These are phyloP conservation scores for Crithidia bombi DNA, from an alignment of 208 protist species.

Conservation along the genomic window DNA sequence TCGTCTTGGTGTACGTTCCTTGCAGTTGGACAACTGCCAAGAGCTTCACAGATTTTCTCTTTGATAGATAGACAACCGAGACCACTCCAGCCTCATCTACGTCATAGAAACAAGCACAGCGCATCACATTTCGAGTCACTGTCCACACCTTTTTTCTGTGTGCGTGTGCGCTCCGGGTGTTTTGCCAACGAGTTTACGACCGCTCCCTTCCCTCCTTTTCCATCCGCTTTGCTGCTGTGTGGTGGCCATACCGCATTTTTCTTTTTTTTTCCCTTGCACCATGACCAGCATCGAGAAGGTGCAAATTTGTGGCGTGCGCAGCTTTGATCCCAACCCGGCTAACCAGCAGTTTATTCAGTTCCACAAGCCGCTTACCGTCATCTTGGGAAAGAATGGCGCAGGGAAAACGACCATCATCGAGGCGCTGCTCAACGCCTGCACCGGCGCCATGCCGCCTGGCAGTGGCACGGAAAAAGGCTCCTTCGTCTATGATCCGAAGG, in stretches of 20 bases:
- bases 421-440: constrained; percentile 96
- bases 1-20: no score
- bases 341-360: constrained; percentile 95
- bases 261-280: background rate
- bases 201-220: background rate
- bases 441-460: constrained; percentile 97
- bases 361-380: constrained; percentile 98
- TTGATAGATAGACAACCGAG: no score
- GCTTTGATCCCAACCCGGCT: constrained; percentile 92
- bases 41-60: no score
- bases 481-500: constrained; percentile 98
- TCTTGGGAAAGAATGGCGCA: constrained; percentile 98
- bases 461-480: constrained; percentile 89
- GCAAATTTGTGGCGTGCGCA: constrained; percentile 96
- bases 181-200: no score
- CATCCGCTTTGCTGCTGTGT: no score
- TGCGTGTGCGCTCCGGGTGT: no score
- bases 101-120: no score
- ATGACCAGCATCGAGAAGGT: constrained; percentile 98
- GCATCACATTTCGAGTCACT: no score
- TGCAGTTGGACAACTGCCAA: no score
- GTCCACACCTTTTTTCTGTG: no score
- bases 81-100: no score
- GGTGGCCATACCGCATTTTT: no score
- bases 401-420: constrained; percentile 99